A percentile compares a stretch with the other conserved stretches of the same genome.
Conservation (phyloP, 306 rosid genomes). For the Vigna hirtella region DNA sequence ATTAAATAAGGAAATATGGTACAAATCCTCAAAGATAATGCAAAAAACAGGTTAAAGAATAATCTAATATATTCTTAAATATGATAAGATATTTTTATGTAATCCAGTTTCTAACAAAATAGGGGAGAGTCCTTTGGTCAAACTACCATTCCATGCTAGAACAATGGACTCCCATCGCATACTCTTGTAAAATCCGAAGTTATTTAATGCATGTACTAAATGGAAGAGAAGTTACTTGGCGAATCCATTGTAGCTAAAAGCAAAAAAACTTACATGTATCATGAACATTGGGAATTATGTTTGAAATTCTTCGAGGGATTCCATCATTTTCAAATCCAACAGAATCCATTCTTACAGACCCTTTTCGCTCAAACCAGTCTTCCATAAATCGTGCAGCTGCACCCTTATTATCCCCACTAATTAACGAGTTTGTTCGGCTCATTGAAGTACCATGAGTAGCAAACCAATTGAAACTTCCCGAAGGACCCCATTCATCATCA, state of each 20-base stretch:
- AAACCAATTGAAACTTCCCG: slow-evolving; percentile 96
- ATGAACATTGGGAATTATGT: slow-evolving; percentile 51
- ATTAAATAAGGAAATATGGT: background rate
- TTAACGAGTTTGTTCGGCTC: slow-evolving; percentile 88
- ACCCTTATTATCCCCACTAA: slow-evolving; percentile 97
- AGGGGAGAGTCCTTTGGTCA: background rate
- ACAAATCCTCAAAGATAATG: background rate
- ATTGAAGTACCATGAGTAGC: slow-evolving; percentile 99
- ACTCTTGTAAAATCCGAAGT: background rate
- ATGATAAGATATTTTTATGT: background rate
- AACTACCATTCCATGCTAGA: background rate
- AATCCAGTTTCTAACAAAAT: background rate
- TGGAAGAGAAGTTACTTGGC: background rate
- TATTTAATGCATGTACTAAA: background rate
- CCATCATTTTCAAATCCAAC: slow-evolving; percentile 48
- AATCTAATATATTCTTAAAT: background rate
- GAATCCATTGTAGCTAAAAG: slow-evolving; percentile 4
- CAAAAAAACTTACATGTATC: slow-evolving; percentile 53
- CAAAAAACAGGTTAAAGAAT: background rate
- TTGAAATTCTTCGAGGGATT: slow-evolving; percentile 62
- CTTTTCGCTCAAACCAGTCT: slow-evolving; percentile 84
- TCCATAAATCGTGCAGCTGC: slow-evolving; percentile 99
- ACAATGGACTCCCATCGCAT: background rate
- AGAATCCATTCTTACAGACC: slow-evolving; percentile 31
- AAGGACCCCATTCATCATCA: slow-evolving; percentile 88